Base-by-base conservation (phyloP, 371 early-diverging fungal species). In the Mortierella sp. region DNA sequence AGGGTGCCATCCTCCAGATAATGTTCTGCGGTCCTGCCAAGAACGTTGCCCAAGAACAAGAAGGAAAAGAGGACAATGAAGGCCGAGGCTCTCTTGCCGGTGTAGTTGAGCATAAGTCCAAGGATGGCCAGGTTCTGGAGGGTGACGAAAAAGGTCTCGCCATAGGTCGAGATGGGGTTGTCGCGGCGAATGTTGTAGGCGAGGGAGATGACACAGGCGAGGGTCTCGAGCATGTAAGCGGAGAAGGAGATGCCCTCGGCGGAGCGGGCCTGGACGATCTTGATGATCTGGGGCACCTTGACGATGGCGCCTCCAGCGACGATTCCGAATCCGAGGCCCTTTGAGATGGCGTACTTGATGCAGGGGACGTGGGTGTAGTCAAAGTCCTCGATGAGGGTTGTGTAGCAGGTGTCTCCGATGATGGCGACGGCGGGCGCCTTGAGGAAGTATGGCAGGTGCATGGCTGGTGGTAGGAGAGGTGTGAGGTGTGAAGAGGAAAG, bases 261-360 rank as follows among this genome's bases (percentile, higher is more conserved):
- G 14, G 96, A 96, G 44, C 87, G 77, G n/a, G 94, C 89, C 34
- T 82, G 73, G 46, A 97, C 50, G 46, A 99, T 98, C 80, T 97
- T 98, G 76, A 95, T 73, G 75, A 99, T 97, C 89, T 99, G 99
- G 1, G 99, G 99, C 37, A 99, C 91, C 89, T 99, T 99, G 79
- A 98, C 95, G 43, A 98, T 93, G 51, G 95, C 91, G 2, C 97
- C 96, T 55, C 97, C 98, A 11, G 93, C 87, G 26, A 98, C 96
- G 78, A 99, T 98, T 34, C 97, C 98, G 10, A 98, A 71, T 0
- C 98, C 97, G 14, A 99, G 93, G 0, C 91, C 97, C 87, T 98
- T 98, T 53, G 97, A 96, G 73, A 98, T 74, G 26, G 94, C 90
- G 55, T 95, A 93, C 79, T 96, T 96, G 81, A 97, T 82, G 89